Evolutionary conservation across 2,329 filamentous ascomycete species (phyloP).

Genomic region (Dactylellina parvicollis): DNA sequence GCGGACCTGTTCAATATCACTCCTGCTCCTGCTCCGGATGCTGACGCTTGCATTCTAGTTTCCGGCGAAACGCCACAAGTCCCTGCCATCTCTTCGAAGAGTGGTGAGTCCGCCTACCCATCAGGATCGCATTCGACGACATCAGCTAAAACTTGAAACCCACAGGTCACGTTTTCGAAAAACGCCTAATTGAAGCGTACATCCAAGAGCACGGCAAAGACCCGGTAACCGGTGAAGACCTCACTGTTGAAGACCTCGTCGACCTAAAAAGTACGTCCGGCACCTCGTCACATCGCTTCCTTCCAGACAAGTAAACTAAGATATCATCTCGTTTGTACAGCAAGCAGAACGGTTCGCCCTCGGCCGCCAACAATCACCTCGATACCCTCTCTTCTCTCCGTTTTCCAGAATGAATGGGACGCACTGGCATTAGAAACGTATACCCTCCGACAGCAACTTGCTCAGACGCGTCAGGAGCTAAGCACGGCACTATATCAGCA

Average conservation of each 20-base stretch:
- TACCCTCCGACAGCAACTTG: slow-evolving; percentile 86
- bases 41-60: slow-evolving; percentile 67
- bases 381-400: slow-evolving; percentile 89
- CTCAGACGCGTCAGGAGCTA: slow-evolving; percentile 90
- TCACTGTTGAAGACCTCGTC: slow-evolving; percentile 84
- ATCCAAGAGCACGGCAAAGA: slow-evolving; percentile 93
- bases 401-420: slow-evolving; percentile 99
- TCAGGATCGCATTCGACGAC: slow-evolving; percentile 52
- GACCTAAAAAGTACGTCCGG: slow-evolving; percentile 74
- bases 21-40: neutral
- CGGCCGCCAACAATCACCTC: slow-evolving; percentile 93
- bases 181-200: slow-evolving; percentile 92
- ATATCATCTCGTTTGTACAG: slow-evolving; percentile 25
- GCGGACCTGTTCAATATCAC: neutral
- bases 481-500: slow-evolving; percentile 95
- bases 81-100: slow-evolving; percentile 93
- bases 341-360: slow-evolving; percentile 82
- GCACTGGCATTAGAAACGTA: slow-evolving; percentile 90
- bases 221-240: slow-evolving; percentile 85
- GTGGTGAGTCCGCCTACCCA: slow-evolving; percentile 65
- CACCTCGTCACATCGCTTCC: neutral
- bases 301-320: slow-evolving; percentile 11
- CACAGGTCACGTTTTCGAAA: slow-evolving; percentile 78
- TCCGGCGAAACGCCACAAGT: slow-evolving; percentile 96
- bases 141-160: slow-evolving; percentile 65